These are phyloP conservation scores for Pseudogymnoascus sp. DNA, from an alignment of 2,329 filamentous ascomycete species.

Conservation along the genomic window DNA sequence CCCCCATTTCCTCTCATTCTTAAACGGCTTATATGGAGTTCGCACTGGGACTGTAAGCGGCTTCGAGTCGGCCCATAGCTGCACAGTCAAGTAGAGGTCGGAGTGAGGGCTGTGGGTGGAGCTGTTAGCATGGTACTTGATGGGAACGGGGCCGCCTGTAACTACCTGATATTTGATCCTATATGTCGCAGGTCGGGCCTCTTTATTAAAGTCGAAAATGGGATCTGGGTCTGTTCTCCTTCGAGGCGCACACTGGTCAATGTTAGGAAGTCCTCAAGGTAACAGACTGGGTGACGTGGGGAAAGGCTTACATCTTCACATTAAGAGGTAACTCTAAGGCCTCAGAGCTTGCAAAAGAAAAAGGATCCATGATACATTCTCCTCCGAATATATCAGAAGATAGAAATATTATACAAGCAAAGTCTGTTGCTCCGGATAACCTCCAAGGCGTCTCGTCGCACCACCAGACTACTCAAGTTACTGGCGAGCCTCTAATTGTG, in stretches of 20 bases:
- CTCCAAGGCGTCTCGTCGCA: not conserved
- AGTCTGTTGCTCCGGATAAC: not conserved
- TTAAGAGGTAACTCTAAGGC: conserved; percentile 68
- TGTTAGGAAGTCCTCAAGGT: conserved; percentile 17
- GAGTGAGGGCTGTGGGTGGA: conserved; percentile 57
- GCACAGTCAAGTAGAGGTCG: conserved; percentile 86
- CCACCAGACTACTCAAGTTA: not conserved
- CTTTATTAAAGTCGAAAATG: conserved; percentile 71
- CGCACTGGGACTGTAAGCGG: conserved; percentile 86
- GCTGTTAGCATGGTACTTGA: conserved; percentile 19
- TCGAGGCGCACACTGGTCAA: conserved; percentile 62
- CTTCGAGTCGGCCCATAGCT: conserved; percentile 94
- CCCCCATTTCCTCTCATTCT: conserved; percentile 75
- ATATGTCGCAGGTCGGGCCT: conserved; percentile 77
- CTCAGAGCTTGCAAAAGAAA: conserved; percentile 88
- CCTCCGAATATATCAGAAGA: conserved; percentile 1
- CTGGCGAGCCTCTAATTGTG: not conserved
- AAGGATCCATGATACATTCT: conserved; percentile 69
- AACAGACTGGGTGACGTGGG: not conserved
- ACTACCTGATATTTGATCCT: conserved; percentile 72
- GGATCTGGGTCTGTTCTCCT: conserved; percentile 67
- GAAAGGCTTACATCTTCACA: conserved; percentile 52
- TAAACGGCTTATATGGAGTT: conserved; percentile 88
- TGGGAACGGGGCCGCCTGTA: not conserved
- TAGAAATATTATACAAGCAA: not conserved